Evolutionary conservation across 2,329 filamentous ascomycete genomes (phyloP).

Genomic region (Thielaviopsis ethacetica): DNA sequence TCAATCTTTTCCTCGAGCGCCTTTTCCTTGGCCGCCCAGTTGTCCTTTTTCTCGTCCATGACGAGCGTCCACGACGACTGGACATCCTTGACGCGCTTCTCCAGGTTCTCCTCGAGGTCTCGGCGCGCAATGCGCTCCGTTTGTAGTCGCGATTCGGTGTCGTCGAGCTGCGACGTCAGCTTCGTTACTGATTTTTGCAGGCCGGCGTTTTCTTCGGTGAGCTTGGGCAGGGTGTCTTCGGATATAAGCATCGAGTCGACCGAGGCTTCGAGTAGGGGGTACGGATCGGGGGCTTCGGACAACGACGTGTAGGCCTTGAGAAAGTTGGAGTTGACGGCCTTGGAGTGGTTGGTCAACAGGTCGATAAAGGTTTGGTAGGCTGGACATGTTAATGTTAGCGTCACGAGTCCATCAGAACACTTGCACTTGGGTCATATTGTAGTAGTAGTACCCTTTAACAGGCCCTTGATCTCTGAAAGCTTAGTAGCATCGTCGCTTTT

Average conservation of each 20-base stretch:
- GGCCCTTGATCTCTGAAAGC: slow-evolving; percentile 69
- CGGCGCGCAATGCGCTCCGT: slow-evolving; percentile 57
- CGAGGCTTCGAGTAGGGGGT: slow-evolving; percentile 87
- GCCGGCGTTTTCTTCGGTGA: slow-evolving; percentile 76
- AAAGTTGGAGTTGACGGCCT: slow-evolving; percentile 83
- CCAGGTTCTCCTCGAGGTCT: slow-evolving; percentile 59
- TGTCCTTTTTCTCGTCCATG: slow-evolving; percentile 82
- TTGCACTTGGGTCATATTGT: no score
- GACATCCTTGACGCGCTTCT: slow-evolving; percentile 71
- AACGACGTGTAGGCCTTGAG: slow-evolving; percentile 83
- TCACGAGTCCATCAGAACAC: not conserved
- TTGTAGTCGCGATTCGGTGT: slow-evolving; percentile 65
- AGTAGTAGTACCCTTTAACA: slow-evolving; percentile 65
- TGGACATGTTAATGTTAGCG: slow-evolving; percentile 23
- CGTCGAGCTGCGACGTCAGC: slow-evolving; percentile 67
- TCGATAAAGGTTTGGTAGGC: slow-evolving; percentile 98
- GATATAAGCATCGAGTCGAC: slow-evolving; percentile 74
- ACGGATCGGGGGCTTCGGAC: slow-evolving; percentile 91
- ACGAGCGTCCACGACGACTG: slow-evolving; percentile 83
- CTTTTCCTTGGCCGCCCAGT: slow-evolving; percentile 91
- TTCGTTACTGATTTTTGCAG: slow-evolving; percentile 63
- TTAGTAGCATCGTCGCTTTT: slow-evolving; percentile 85
- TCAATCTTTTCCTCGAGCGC: slow-evolving; percentile 84
- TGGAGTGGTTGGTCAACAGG: slow-evolving; percentile 87
- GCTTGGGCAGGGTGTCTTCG: slow-evolving; percentile 79